Evolutionary conservation across 2,329 filamentous ascomycete genomes (phyloP), one percentile per base, ranked within the genome.

Genomic region (Pyrenophora teres): DNA sequence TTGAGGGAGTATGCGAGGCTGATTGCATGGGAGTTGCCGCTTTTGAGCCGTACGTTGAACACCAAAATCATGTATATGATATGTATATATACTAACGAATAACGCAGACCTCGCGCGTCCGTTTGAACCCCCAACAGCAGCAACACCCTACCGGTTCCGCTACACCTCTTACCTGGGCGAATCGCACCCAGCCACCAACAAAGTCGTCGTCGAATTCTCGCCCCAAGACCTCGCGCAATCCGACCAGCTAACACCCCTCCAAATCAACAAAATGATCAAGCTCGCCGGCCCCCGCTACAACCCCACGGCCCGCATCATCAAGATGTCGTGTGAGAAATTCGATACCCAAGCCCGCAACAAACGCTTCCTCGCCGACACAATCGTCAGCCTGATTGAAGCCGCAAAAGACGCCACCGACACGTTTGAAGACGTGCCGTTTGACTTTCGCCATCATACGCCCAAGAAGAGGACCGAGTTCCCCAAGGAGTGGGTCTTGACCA

Each of bases 151-250:
- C 51, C 88, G 93, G 66, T 99, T 97, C 85, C 88, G 94, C 67
- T 97, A 96, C 80, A 99, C 94, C 13, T 92, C 88, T 32, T 97
- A 97, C 77, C 88, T 99, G 83, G 93, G 93, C 66, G 94, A 97
- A 76, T 80, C 84, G 49, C 95, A 99, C 77, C 93, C 94, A 0
- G 91, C 93, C 2, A 86, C 92, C 75, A 87, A 86, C 71, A 99
- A 99, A 80, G 92, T 99, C 16, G 92, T 97, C 10, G 86, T 97
- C 48, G 90, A 97, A 72, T 96, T 97, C 76, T 85, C 82, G 58
- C 87, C 89, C 13, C 75, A 76, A 49, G 91, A 96, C 75, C 77
- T 97, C 55, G 77, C 81, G 56, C 81, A 96, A 50, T 85, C 83
- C 15, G 77, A 97, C 57, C 78, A 81, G 54, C 81, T 96, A 47